These are phyloP conservation scores for Debaryomyces hansenii DNA, from an alignment of 805 yeast genomes.

Conservation along the genomic window DNA sequence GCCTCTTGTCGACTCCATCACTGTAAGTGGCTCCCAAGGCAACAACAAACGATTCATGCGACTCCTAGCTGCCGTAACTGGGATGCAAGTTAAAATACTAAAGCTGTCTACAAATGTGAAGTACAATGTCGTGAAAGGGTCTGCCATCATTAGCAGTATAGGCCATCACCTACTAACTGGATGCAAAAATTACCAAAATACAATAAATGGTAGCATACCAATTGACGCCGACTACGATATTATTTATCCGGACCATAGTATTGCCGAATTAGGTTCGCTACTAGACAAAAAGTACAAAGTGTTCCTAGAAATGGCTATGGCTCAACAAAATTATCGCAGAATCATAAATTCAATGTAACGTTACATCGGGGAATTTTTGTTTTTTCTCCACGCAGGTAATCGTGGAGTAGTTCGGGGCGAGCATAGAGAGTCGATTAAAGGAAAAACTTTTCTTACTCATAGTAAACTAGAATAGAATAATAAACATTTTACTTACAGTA, in stretches of 20 bases:
- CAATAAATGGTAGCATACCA: not conserved
- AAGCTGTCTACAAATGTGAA: constrained; percentile 2
- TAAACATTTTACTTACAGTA: too few species aligned
- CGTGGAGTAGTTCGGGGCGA: not conserved
- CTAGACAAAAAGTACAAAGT: constrained; percentile 6
- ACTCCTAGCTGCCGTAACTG: constrained; percentile 1
- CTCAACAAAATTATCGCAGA: constrained; percentile 6
- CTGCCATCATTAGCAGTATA: constrained; percentile 7
- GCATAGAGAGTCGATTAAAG: not conserved
- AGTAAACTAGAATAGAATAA: too few species aligned
- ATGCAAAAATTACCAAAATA: not conserved
- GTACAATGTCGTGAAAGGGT: constrained; percentile 13
- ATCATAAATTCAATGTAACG: constrained; percentile 3
- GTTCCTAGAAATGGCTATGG: constrained; percentile 7
- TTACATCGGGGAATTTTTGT: not conserved
- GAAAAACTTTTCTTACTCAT: too few species aligned
- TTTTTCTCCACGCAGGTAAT: constrained; percentile 1
- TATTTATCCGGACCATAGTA: not conserved
- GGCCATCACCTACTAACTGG: not conserved
- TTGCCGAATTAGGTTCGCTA: not conserved
- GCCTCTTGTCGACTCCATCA: constrained; percentile 27
- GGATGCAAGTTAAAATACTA: not conserved
- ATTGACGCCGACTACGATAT: not conserved
- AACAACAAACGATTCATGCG: constrained; percentile 41
- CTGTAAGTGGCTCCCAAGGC: constrained; percentile 57